Base-by-base conservation (phyloP, 345 rosid species). In the Gossypioides kirkii region DNA sequence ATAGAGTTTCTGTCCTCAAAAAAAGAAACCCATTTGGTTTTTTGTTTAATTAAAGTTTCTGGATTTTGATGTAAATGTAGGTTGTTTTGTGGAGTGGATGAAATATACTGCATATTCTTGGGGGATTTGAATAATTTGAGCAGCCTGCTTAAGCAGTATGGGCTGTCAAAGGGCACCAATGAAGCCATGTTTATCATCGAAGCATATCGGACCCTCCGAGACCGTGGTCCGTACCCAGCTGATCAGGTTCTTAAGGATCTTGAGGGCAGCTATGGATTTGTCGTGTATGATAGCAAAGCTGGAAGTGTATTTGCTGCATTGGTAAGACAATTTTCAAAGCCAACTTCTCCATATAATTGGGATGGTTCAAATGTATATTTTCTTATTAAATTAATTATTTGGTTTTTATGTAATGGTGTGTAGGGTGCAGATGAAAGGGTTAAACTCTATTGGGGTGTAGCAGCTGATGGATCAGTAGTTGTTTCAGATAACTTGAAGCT, bases 211-310 rank as follows among this genome's bases (percentile, higher is more conserved):
- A 88, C 96, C 53, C 87, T 90, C 38, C 86, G 96, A 20, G 93
- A 90, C 78, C 86, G 93, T 0, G 96, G 96, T 4, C 96, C 96
- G 0, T 90, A 83, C 75, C 96, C 96, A 0, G 91, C 91, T 4
- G 86, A 88, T 59, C 83, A 90, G 77, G 96, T 90, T 26, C 88
- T 90, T 8, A 79, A 77, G 73, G 96, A 87, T 36, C 82, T 90
- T 8, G 96, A 90, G 0, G 96, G 96, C 12, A 62, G 72, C 69
- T 90, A 84, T 17, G 83, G 91, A 0, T 90, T 90, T 63, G 85
- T 90, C 12, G 64, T 90, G 70, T 88, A 82, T 41, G 96, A 90
- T 53, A 10, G 75, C 81, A 86, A 84, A 67, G 78, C 90, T 43
- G 80, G 77, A 16, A 80, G 71, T 58, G 82, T 90, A 22, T 90